Evolutionary conservation across 331 rosid species (phyloP).

Genomic region (Malus hybrid): DNA sequence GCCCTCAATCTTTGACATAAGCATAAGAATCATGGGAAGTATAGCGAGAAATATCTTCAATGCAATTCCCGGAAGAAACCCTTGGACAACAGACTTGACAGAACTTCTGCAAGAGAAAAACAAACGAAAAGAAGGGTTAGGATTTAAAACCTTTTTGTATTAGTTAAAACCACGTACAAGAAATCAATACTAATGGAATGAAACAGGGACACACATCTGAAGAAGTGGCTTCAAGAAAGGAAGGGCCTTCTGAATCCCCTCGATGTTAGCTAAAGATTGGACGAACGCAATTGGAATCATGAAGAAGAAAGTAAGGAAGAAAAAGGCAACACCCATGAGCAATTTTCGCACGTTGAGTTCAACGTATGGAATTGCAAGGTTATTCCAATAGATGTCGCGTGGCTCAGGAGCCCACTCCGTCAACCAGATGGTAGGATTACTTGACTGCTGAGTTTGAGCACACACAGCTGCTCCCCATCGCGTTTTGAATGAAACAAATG

Average conservation of each 20-base stretch:
- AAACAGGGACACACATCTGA: conserved; percentile 48
- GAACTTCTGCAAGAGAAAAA: conserved; percentile 41
- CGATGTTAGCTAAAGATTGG: conserved; percentile 90
- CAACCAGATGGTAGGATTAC: conserved; percentile 82
- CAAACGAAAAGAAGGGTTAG: background rate
- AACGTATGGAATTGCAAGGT: conserved; percentile 83
- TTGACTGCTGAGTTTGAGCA: conserved; percentile 87
- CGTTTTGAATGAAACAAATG: conserved; percentile 84
- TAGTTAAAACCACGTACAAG: background rate
- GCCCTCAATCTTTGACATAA: conserved; percentile 85
- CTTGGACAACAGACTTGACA: conserved; percentile 67
- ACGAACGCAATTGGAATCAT: conserved; percentile 93
- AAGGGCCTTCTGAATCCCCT: conserved; percentile 52
- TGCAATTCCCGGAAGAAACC: conserved; percentile 87
- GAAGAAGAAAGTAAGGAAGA: conserved; percentile 69
- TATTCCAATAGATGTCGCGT: conserved; percentile 75
- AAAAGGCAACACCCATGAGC: conserved; percentile 43
- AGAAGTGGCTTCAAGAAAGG: conserved; percentile 71
- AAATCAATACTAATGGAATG: background rate
- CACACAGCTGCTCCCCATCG: conserved; percentile 96
- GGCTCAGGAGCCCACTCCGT: conserved; percentile 99
- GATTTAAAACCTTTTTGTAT: conserved; percentile 5
- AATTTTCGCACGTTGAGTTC: conserved; percentile 60
- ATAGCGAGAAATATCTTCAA: conserved; percentile 68
- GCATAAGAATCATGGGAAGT: conserved; percentile 70